Percentiles rank a stretch among this genome's conserved stretches.
phyloP scores from a whole-genome alignment of 2,329 filamentous ascomycete genomes.

The Ceratocystis destructans region DNA sequence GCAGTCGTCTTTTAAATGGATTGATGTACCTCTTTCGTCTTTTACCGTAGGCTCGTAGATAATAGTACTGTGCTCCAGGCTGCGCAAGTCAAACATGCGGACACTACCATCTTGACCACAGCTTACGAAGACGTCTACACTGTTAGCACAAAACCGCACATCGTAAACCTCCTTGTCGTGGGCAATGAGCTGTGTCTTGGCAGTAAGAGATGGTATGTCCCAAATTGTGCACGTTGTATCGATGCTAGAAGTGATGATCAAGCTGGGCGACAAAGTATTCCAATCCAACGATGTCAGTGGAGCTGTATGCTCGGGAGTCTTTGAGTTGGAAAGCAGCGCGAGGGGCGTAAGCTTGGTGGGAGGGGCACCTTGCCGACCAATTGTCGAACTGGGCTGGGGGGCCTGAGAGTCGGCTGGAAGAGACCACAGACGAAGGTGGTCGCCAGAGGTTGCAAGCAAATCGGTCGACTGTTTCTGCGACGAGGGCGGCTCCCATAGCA shows the following conservation, averaged over 20 bases:
- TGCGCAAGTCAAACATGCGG: constrained; percentile 94
- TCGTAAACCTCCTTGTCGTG: constrained; percentile 99
- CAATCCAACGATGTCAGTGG: constrained; percentile 93
- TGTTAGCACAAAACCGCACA: constrained; percentile 93
- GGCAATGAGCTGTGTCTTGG: constrained; percentile 94
- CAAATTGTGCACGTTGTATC: constrained; percentile 99
- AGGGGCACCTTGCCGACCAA: constrained; percentile 46
- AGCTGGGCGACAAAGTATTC: constrained; percentile 91
- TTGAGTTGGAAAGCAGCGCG: constrained; percentile 89
- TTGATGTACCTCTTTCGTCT: constrained; percentile 49
- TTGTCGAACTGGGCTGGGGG: constrained; percentile 49
- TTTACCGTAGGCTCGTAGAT: constrained; percentile 96
- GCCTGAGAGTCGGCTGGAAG: constrained; percentile 53
- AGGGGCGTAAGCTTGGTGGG: constrained; percentile 76
- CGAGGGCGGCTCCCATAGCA: constrained; percentile 91
- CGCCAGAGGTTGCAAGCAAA: constrained; percentile 83
- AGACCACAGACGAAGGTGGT: constrained; percentile 89
- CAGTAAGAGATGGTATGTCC: constrained; percentile 95
- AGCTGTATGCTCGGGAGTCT: constrained; percentile 94
- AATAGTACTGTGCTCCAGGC: constrained; percentile 93
- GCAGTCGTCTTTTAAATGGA: neutral
- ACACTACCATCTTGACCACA: constrained; percentile 96
- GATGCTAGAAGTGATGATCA: constrained; percentile 98
- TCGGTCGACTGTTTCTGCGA: constrained; percentile 92
- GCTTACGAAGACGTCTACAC: constrained; percentile 96